These are phyloP conservation scores for Nitzschia palea DNA, from an alignment of 108 stramenopile genomes.

Conservation along the genomic window DNA sequence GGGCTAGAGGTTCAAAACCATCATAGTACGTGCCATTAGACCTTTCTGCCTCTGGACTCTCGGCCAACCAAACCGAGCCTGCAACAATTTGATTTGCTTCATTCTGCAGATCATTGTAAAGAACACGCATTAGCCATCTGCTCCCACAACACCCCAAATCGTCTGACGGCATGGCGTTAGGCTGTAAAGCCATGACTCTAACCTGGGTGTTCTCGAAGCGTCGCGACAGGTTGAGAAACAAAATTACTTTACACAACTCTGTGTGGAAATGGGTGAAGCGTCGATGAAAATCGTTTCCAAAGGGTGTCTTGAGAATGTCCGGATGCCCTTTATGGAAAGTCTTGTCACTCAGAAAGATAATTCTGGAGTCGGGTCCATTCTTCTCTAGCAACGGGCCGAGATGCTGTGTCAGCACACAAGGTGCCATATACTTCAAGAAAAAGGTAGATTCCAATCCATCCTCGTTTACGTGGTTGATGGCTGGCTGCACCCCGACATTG, in stretches of 20 bases:
- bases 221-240: not conserved
- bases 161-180: not conserved
- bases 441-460: constrained; percentile 18
- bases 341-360: constrained; percentile 5
- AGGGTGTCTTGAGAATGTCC: constrained; percentile 10
- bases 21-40: constrained; percentile 9
- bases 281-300: constrained; percentile 6
- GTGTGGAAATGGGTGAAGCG: constrained; percentile 1
- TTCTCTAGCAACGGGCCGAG: not conserved
- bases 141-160: not conserved
- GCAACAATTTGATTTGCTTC: too few species aligned
- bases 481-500: constrained; percentile 17
- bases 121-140: not conserved
- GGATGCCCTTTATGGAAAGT: not conserved
- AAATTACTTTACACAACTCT: not conserved
- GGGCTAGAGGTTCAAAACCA: not conserved
- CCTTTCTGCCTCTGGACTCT: not conserved
- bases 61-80: constrained; percentile 8
- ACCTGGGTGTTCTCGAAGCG: not conserved
- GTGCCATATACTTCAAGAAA: constrained; percentile 13
- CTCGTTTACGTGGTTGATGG: not conserved
- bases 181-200: not conserved
- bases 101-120: not conserved
- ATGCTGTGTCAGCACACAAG: constrained; percentile 1
- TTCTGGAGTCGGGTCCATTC: constrained; percentile 6